A percentile compares a stretch with the other conserved stretches of the same genome.
These are phyloP conservation scores for Ophiostoma sp. DNA, from an alignment of 2,329 filamentous ascomycete genomes.

Conservation along the genomic window DNA sequence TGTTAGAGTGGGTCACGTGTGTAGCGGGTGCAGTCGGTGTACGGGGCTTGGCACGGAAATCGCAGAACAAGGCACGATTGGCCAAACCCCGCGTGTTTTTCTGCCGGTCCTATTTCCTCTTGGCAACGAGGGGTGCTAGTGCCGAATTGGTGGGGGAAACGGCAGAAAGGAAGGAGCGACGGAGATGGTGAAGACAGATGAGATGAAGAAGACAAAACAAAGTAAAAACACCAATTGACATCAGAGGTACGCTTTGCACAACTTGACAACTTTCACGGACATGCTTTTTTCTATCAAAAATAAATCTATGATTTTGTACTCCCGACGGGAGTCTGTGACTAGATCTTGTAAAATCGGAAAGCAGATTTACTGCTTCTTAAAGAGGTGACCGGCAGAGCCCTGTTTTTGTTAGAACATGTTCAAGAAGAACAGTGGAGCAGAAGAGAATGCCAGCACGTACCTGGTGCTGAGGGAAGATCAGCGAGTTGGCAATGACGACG, in stretches of 20 bases:
- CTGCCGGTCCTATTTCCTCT: conserved; percentile 26
- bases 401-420: conserved; percentile 14
- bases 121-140: conserved; percentile 18
- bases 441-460: conserved; percentile 37
- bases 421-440: neutral
- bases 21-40: conserved; percentile 13
- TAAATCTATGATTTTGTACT: conserved; percentile 10
- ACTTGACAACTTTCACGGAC: neutral
- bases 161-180: neutral
- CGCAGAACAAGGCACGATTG: conserved; percentile 12
- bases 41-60: neutral
- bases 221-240: neutral
- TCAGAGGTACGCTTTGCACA: neutral
- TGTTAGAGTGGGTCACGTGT: conserved; percentile 8
- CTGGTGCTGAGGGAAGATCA: conserved; percentile 89
- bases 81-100: conserved; percentile 23
- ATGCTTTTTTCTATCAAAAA: neutral
- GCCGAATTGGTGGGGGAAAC: neutral
- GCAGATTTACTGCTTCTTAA: conserved; percentile 23
- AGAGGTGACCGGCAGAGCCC: conserved; percentile 26
- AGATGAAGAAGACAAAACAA: neutral
- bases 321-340: conserved; percentile 9
- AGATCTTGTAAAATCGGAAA: neutral
- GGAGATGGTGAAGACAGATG: neutral
- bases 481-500: conserved; percentile 82